A percentile compares a stretch with the other conserved stretches of the same genome.
Conservation (phyloP, 345 rosid species). For the Rubroshorea leprosula region DNA sequence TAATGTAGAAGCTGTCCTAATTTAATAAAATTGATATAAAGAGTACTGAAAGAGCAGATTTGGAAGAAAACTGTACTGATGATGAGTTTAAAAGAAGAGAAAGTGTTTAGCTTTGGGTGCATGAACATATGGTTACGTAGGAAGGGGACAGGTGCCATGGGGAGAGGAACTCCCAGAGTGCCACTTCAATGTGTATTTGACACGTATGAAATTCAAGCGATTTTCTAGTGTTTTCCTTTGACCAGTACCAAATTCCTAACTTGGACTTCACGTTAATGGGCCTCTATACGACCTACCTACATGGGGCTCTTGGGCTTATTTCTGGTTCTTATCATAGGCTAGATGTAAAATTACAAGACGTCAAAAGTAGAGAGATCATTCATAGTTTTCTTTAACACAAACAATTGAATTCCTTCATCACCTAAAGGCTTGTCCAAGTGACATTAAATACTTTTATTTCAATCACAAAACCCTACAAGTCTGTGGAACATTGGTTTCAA, state of each 20-base stretch:
- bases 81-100: neutral
- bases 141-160: neutral
- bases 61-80: neutral
- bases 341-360: too few species aligned
- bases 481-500: neutral
- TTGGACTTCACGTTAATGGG: too few species aligned
- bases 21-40: too few species aligned
- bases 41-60: too few species aligned
- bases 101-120: neutral
- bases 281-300: too few species aligned
- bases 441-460: slow-evolving; percentile 1
- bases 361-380: too few species aligned
- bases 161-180: neutral
- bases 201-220: neutral
- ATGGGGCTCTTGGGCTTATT: too few species aligned
- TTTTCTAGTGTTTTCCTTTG: neutral
- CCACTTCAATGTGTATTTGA: neutral
- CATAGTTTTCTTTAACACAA: too few species aligned
- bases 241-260: neutral
- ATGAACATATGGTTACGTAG: neutral
- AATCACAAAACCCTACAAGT: neutral
- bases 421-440: neutral
- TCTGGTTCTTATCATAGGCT: too few species aligned
- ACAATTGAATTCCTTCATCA: too few species aligned
- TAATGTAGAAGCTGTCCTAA: too few species aligned